Conservation (phyloP, 352 stramenopile species). For the Pythium sp. region DNA sequence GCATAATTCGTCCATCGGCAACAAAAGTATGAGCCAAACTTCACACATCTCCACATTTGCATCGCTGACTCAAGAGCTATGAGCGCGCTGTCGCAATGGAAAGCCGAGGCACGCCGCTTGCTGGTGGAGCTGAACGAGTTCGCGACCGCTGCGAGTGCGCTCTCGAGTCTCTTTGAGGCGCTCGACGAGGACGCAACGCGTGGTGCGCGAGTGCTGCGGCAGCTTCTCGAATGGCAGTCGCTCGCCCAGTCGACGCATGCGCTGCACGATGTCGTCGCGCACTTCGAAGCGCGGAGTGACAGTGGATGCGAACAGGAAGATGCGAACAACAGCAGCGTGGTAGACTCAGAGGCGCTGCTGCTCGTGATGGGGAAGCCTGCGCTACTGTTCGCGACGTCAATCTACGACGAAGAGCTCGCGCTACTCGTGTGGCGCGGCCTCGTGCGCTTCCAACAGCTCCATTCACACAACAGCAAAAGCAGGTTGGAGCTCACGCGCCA, state of each 20-base stretch:
- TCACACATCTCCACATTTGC: neutral
- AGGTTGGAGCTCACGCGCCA: conserved; percentile 53
- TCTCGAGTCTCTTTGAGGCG: conserved; percentile 45
- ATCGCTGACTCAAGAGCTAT: neutral
- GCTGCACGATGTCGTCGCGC: conserved; percentile 33
- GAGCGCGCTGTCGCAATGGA: conserved; percentile 17
- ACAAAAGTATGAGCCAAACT: neutral
- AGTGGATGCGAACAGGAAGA: neutral
- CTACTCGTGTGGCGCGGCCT: conserved; percentile 59
- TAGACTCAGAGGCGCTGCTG: conserved; percentile 27
- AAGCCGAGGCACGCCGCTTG: conserved; percentile 33
- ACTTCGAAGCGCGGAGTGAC: conserved; percentile 26
- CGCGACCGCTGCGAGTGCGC: conserved; percentile 36
- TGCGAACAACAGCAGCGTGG: conserved; percentile 13
- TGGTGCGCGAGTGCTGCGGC: conserved; percentile 27
- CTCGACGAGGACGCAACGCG: conserved; percentile 22
- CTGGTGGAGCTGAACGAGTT: conserved; percentile 65
- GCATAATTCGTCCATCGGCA: neutral
- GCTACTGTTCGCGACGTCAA: conserved; percentile 75
- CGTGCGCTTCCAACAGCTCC: conserved; percentile 36
- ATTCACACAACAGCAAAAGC: conserved; percentile 13
- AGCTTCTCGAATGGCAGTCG: conserved; percentile 53
- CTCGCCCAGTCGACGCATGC: conserved; percentile 18
- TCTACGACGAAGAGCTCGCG: conserved; percentile 84
- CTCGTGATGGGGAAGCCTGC: conserved; percentile 75